Base-by-base conservation (phyloP, 129 eudicot genomes). In the Deinandra increscens region DNA sequence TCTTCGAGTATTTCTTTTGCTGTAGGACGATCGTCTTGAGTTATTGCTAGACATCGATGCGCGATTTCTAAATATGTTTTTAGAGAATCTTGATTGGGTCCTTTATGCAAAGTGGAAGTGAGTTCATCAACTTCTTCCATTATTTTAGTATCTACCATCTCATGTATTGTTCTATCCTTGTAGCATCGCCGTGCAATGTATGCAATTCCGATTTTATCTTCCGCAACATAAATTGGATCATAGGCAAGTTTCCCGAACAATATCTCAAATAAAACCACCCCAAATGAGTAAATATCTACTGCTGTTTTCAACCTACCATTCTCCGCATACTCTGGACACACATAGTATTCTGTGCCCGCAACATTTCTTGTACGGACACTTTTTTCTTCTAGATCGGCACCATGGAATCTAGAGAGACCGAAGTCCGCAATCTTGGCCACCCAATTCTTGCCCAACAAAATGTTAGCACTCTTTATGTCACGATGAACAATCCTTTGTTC, bases 391-490 rank as follows among this genome's bases (percentile, higher is more conserved):
- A 26, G 53, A 34, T 42, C 11, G 8, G 48, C 72, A 7, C 7
- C 26, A 14, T 14, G 44, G 14, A 55, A 11, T 18, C 20, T 58
- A 12, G 66, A 71, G 18, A 59, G 23, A 4, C 76, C 68, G 41
- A 70, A 70, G 42, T 67, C 72, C 3, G 72, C 55, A 67, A 67
- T n/a, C 18, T 67, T 67, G 1, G 72, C 72, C 2, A 55, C 39
- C 73, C 33, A 51, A 4, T 51, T 9, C 14, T 50, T 17, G 10
- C 33, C 34, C 12, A 69, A 23, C 45, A 69, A 69, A 50, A 69
- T 53, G 15, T 69, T 69, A 0, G 17, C 49, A 0, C 62, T 55
- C 29, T 69, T 69, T n/a, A 69, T 11, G 36, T 69, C 73, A 8
- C 63, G 63, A 12, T 69, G 73, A n/a, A 49, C 11, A 42, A 70